Percentiles rank a stretch among this genome's conserved stretches.
Conservation (phyloP, 2,329 filamentous ascomycete genomes). For the Parasarocladium wereldwijsianum region DNA sequence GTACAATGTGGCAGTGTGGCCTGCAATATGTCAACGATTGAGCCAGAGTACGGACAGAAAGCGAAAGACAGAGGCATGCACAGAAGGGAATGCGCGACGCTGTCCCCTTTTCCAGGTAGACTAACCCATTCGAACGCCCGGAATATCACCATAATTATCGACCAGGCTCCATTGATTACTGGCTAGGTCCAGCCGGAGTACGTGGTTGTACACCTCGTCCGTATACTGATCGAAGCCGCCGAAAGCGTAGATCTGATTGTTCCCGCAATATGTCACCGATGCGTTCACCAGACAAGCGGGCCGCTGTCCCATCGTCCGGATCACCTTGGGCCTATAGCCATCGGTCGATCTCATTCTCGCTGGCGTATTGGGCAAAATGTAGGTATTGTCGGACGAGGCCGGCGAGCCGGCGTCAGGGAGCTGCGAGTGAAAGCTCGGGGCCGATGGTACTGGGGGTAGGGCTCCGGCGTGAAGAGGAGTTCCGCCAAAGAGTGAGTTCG, state of each 20-base stretch:
- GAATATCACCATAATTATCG: conserved; percentile 97
- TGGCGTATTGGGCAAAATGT: conserved; percentile 81
- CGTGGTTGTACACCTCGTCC: conserved; percentile 98
- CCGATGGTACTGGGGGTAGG: conserved; percentile 1
- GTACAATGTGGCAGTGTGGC: conserved; percentile 89
- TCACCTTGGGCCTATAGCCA: conserved; percentile 74
- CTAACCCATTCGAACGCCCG: conserved; percentile 88
- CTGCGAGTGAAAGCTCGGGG: background rate
- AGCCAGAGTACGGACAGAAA: conserved; percentile 1
- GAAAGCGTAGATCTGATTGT: conserved; percentile 96
- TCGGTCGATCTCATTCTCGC: conserved; percentile 53
- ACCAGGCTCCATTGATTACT: conserved; percentile 90
- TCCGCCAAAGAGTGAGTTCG: conserved; percentile 7
- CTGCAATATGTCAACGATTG: conserved; percentile 26
- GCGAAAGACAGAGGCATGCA: conserved; percentile 2
- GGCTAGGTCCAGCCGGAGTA: conserved; percentile 72
- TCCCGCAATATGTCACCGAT: conserved; percentile 95
- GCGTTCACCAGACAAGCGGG: conserved; percentile 95
- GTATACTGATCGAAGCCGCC: conserved; percentile 98
- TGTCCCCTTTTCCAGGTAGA: conserved; percentile 1
- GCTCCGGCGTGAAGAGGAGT: conserved; percentile 1
- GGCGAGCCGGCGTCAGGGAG: conserved; percentile 8
- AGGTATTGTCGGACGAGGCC: conserved; percentile 53
- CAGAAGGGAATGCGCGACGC: no score
- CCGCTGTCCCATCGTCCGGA: conserved; percentile 60